These are phyloP conservation scores for Auriscalpium orientale DNA, from an alignment of 768 basidiomycete genomes.

Conservation along the genomic window DNA sequence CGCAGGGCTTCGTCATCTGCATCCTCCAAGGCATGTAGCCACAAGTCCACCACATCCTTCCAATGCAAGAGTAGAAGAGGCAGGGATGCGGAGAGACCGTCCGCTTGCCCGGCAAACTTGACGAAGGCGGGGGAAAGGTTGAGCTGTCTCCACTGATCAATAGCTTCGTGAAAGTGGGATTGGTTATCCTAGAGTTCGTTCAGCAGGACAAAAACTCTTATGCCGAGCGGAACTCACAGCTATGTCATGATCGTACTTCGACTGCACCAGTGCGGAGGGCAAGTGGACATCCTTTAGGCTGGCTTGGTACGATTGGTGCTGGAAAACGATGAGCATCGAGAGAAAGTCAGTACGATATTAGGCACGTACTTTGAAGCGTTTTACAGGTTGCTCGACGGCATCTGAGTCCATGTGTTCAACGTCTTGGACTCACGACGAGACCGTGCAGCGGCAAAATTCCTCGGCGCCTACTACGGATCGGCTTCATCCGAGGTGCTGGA, in stretches of 20 bases:
- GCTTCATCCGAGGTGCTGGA: too few species aligned
- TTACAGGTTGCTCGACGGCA: slow-evolving; percentile 26
- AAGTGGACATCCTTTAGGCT: slow-evolving; percentile 64
- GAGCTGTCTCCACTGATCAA: slow-evolving; percentile 72
- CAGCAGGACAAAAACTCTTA: not conserved
- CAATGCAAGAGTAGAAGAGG: slow-evolving; percentile 78
- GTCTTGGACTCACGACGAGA: not conserved
- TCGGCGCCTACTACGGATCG: too few species aligned
- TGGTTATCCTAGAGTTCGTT: slow-evolving; percentile 50
- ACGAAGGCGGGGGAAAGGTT: slow-evolving; percentile 74
- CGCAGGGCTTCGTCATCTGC: slow-evolving; percentile 68
- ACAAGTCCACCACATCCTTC: slow-evolving; percentile 56
- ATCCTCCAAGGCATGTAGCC: slow-evolving; percentile 48
- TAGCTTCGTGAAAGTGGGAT: slow-evolving; percentile 69
- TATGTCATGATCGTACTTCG: slow-evolving; percentile 52
- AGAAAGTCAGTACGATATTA: not conserved
- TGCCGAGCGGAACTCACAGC: slow-evolving; percentile 25
- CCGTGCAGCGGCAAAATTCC: too few species aligned
- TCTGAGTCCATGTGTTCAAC: slow-evolving; percentile 1
- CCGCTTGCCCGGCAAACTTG: slow-evolving; percentile 53
- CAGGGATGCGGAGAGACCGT: slow-evolving; percentile 63
- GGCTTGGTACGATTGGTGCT: slow-evolving; percentile 72
- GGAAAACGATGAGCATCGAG: not conserved
- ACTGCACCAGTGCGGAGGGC: slow-evolving; percentile 50
- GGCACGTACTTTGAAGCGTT: slow-evolving; percentile 42